These are phyloP conservation scores for Hypomyces rosellus DNA, from an alignment of 2,329 filamentous ascomycete species.

Conservation along the genomic window DNA sequence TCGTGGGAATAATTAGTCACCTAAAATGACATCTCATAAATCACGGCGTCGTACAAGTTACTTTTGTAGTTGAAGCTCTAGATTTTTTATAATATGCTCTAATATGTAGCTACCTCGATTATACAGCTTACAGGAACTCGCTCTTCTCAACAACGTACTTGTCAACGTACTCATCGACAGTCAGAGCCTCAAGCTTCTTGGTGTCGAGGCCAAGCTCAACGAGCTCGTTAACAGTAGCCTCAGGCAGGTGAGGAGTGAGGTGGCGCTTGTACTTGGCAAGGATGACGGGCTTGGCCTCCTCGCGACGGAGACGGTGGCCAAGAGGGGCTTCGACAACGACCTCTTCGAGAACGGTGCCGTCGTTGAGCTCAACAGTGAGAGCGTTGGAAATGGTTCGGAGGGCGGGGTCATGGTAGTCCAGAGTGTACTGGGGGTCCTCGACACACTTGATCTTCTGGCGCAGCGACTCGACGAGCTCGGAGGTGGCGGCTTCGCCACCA, in stretches of 20 bases:
- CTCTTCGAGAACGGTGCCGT: conserved; percentile 87
- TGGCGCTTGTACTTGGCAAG: conserved; percentile 93
- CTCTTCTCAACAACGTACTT: conserved; percentile 62
- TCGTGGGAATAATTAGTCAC: too few relatives aligned
- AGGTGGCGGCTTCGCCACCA: conserved; percentile 85
- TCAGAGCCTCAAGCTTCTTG: conserved; percentile 68
- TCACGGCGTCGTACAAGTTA: too few relatives aligned
- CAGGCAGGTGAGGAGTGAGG: conserved; percentile 72
- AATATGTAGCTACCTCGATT: not conserved
- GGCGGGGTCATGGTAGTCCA: conserved; percentile 88
- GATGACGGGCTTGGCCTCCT: conserved; percentile 97
- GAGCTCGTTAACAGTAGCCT: conserved; percentile 73
- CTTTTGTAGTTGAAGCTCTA: not conserved
- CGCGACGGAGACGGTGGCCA: conserved; percentile 81
- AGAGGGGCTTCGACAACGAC: conserved; percentile 90
- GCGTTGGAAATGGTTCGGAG: conserved; percentile 98
- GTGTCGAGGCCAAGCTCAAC: conserved; percentile 71
- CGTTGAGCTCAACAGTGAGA: conserved; percentile 87
- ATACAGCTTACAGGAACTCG: conserved; percentile 40
- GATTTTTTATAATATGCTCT: not conserved
- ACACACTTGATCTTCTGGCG: conserved; percentile 93
- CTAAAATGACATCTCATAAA: too few relatives aligned
- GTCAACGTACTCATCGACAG: conserved; percentile 91
- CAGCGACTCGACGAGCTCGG: conserved; percentile 81
- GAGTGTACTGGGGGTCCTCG: conserved; percentile 90